phyloP scores from a whole-genome alignment of 2,329 filamentous ascomycete genomes.

The Triangularia verruculosa region DNA sequence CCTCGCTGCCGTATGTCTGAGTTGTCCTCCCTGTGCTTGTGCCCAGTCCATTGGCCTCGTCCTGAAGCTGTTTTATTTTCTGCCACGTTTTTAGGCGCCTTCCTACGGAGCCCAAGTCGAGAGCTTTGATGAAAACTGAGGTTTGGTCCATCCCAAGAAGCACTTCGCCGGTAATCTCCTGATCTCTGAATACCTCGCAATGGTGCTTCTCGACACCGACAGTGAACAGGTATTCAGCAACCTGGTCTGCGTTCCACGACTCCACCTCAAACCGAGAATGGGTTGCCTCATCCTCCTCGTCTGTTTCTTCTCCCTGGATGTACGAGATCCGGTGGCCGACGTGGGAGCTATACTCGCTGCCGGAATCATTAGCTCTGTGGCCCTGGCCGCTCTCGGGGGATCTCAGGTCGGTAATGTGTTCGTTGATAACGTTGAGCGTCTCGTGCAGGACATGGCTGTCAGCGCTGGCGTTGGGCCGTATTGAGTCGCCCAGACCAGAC shows the following conservation, averaged over 20 bases:
- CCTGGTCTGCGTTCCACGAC: slow-evolving; percentile 74
- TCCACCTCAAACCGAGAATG: slow-evolving; percentile 71
- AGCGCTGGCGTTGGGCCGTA: slow-evolving; percentile 46
- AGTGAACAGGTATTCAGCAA: slow-evolving; percentile 85
- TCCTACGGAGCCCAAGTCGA: slow-evolving; percentile 88
- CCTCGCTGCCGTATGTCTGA: slow-evolving; percentile 56
- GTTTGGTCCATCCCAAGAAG: slow-evolving; percentile 92
- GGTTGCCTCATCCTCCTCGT: slow-evolving; percentile 78
- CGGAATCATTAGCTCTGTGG: slow-evolving; percentile 68
- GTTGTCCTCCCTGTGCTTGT: slow-evolving; percentile 49
- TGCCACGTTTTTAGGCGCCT: slow-evolving; percentile 92
- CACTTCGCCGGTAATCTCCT: slow-evolving; percentile 94
- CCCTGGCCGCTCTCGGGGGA: slow-evolving; percentile 52
- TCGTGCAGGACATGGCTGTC: slow-evolving; percentile 40
- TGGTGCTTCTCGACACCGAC: slow-evolving; percentile 83
- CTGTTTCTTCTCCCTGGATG: slow-evolving; percentile 90
- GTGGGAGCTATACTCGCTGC: slow-evolving; percentile 85
- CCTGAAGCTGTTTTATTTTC: slow-evolving; percentile 87
- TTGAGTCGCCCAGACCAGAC: slow-evolving; percentile 31
- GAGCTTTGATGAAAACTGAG: slow-evolving; percentile 91
- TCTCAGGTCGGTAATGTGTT: slow-evolving; percentile 31
- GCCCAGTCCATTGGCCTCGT: slow-evolving; percentile 66
- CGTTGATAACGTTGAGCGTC: slow-evolving; percentile 29
- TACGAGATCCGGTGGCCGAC: slow-evolving; percentile 78
- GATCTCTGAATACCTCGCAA: slow-evolving; percentile 90